Evolutionary conservation across 2,329 filamentous ascomycete species (phyloP), one percentile per base, ranked within the genome.

Genomic region (Aspergillus sp.): DNA sequence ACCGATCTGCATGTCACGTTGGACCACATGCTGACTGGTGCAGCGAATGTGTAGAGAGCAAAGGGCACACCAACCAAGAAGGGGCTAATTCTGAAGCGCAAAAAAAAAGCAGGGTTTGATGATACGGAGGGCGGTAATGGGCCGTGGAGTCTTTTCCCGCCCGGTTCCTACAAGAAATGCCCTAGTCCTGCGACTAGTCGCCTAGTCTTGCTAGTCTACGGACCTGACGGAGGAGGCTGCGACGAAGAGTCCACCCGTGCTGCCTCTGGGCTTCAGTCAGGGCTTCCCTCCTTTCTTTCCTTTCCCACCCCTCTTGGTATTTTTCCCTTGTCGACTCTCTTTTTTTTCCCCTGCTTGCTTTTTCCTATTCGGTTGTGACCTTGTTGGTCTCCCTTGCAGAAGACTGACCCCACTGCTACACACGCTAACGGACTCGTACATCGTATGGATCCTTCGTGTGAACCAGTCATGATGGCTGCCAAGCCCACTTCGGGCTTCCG

Each of bases 401-500:
- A 50, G 49, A 32, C 55, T 15, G 53, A 41, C 50, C 52, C 61
- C 61, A 63, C 61, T 51, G 56, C 65, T 57, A 65, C 53, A 61
- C 59, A 58, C 61, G 57, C 63, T 65, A 66, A 59, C 60, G 63
- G 65, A 58, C 48, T 61, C 63, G 49, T 57, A 52, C 60, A 61
- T 56, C 52, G 39, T 51, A 52, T 45, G 43, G 39, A 17, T 30
- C 28, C 32, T 13, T 25, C 9, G 30, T 21, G 15, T 28, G n/a
- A 17, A 25, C 53, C 53, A 55, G 39, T 60, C 12, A 36, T 30
- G 39, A 48, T 36, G 32, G 36, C 30, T 54, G 65, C 65, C 63
- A 67, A 65, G 57, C 52, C 12, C 47, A 56, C 56, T 57, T 59
- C 60, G 61, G 65, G 48, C 60, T 66, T 68, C 66, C 55, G 58